Percentiles rank a stretch among this genome's conserved stretches.
Conservation (phyloP, 441 rosid species). For the Pelargonium australe region DNA sequence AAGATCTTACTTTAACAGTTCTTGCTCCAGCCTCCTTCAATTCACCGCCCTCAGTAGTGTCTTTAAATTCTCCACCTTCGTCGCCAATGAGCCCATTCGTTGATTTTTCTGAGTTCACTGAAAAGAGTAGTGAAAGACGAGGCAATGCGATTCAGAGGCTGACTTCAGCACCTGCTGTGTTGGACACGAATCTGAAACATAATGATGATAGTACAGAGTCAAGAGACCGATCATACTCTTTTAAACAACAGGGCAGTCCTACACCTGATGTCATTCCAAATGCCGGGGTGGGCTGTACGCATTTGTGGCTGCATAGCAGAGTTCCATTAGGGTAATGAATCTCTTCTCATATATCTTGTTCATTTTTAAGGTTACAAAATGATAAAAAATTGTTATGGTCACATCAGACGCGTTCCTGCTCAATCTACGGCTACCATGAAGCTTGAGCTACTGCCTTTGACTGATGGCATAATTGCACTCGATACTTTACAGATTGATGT, state of each 20-base stretch:
- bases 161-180: constrained; percentile 25
- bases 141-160: constrained; percentile 25
- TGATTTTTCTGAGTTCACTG: constrained; percentile 51
- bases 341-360: constrained; percentile 6
- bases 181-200: constrained; percentile 27
- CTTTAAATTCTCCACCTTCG: constrained; percentile 70
- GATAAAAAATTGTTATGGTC: constrained; percentile 16
- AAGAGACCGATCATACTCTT: constrained; percentile 34
- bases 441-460: constrained; percentile 90
- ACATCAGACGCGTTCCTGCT: constrained; percentile 79
- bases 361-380: constrained; percentile 18
- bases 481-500: constrained; percentile 82
- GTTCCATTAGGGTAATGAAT: constrained; percentile 86
- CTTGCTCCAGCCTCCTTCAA: constrained; percentile 91
- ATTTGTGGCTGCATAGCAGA: constrained; percentile 98
- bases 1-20: constrained; percentile 86
- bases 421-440: constrained; percentile 84
- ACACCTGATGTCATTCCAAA: constrained; percentile 61
- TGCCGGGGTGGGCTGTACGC: constrained; percentile 67
- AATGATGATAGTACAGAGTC: constrained; percentile 31
- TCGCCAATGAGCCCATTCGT: constrained; percentile 60
- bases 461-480: constrained; percentile 90
- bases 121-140: constrained; percentile 37
- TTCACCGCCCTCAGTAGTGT: constrained; percentile 80
- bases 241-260: constrained; percentile 37